Conservation (phyloP, 2,329 filamentous ascomycete species). For the Arthrobotrys conoides region DNA sequence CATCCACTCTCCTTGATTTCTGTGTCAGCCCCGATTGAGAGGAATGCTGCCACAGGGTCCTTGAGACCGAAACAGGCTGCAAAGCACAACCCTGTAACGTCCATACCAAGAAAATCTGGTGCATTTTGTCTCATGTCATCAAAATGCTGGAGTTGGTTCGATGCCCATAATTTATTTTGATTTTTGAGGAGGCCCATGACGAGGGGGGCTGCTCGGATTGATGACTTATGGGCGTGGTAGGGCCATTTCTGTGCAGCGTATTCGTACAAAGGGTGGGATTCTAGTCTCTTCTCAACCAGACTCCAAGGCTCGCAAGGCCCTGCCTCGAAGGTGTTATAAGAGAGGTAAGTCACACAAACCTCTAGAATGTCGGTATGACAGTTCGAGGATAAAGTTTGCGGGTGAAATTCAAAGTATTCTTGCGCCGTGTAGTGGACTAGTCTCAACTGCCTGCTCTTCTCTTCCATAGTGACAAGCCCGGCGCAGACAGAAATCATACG, state of each 20-base stretch:
- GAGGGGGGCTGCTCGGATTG: background rate
- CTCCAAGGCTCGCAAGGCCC: background rate
- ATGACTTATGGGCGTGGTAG: slow-evolving; percentile 46
- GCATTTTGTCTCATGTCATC: no score
- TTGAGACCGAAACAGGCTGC: slow-evolving; percentile 1
- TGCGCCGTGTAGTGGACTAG: slow-evolving; percentile 36
- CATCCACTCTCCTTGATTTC: background rate
- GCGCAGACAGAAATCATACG: slow-evolving; percentile 15
- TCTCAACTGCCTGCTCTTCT: slow-evolving; percentile 18
- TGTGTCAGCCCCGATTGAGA: background rate
- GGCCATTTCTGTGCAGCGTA: slow-evolving; percentile 59
- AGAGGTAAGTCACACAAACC: slow-evolving; percentile 12
- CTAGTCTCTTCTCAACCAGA: no score
- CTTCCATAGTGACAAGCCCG: slow-evolving; percentile 20
- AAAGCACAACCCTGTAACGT: background rate
- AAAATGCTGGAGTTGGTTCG: background rate
- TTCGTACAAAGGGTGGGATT: slow-evolving; percentile 34
- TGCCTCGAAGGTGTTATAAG: background rate
- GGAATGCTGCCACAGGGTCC: background rate
- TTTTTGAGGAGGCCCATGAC: background rate
- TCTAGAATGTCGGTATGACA: background rate
- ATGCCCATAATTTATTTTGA: background rate
- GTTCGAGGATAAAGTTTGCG: background rate
- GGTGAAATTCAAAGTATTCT: slow-evolving; percentile 24
- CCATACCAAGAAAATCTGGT: no score